Percentiles rank a stretch among this genome's conserved stretches.
Evolutionary conservation across 2,329 filamentous ascomycete genomes (phyloP).

Genomic region (Alternaria sp.): DNA sequence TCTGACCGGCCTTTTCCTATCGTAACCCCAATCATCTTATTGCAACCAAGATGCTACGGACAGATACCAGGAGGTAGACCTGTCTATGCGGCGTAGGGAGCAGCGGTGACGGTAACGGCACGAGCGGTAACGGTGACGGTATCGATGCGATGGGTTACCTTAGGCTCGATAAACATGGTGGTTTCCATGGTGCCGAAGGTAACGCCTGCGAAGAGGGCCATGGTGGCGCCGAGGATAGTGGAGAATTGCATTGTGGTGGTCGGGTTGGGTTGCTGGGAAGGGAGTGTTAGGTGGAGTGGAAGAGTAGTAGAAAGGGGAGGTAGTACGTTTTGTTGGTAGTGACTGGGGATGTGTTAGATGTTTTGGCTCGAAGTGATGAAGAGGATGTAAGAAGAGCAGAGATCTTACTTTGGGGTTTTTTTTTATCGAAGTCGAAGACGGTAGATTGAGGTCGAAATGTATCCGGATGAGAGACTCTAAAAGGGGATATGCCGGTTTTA

Average conservation of each 20-base stretch:
- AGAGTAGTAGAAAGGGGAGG: not conserved
- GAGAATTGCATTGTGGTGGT: constrained; percentile 3
- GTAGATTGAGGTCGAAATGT: not conserved
- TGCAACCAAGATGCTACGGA: not conserved
- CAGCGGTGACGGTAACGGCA: not conserved
- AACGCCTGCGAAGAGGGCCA: not conserved
- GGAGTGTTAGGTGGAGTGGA: not conserved
- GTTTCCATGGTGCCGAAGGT: not conserved
- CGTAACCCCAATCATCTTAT: not conserved
- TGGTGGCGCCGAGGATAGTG: not conserved
- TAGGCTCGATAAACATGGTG: not conserved
- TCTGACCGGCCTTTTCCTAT: not conserved
- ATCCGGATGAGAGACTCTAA: not conserved
- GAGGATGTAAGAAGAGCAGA: not conserved
- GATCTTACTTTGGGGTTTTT: not conserved
- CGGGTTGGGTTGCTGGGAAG: not conserved
- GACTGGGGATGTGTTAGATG: not conserved
- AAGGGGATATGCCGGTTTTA: not conserved
- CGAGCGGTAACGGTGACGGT: not conserved
- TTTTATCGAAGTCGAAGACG: not conserved
- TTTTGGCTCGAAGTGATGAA: not conserved
- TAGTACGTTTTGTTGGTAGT: not conserved
- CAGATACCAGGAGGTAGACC: not conserved
- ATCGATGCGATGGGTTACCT: not conserved
- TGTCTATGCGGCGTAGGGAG: not conserved